Evolutionary conservation across 805 yeast species (phyloP), one percentile per base, ranked within the genome.

Genomic region (Kodamaea nitidulidarum): DNA sequence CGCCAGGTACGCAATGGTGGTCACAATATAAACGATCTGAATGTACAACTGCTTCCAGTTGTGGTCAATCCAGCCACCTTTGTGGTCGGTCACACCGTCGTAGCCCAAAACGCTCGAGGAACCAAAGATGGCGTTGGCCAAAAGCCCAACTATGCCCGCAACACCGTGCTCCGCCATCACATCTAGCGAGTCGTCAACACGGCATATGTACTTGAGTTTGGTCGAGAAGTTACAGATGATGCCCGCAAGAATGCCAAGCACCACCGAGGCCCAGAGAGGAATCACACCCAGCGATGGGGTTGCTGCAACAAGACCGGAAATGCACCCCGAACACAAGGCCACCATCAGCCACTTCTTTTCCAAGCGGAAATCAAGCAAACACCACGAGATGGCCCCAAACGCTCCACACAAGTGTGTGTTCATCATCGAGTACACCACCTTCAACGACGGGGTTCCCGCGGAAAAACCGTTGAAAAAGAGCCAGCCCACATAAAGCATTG

Each of bases 161-260:
- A 91, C 74, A 36, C 96, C 98, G 81, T 91, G 98, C 78, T 91
- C 98, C n/a, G 98, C 98, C 58, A 91, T 74, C 37, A 88, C 80
- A 82, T 93, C 98, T 51, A 93, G 68, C 2, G 96, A 81, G 65
- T 91, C 98, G 61, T 93, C 98, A 37, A 91, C 88, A 43, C 75
- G 74, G 34, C 84, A 66, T 46, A 86, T 64, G 57, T 84, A 86
- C 64, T 91, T 91, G 59, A 91, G 66, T 54, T 88, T 85, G 34
- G 97, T 91, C 41, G 95, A 70, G 55, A 85, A 85, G 69, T 91
- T 91, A 76, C 98, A 93, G 25, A 82, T 78, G 8, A 82, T 61
- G 28, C 95, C 95, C 0, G 96, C 71, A 2, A 78, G 75, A 26
- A 87, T 69, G 3, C 98, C 98, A 45, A 88, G 76, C 14, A 88